Base-by-base conservation (phyloP, 768 basidiomycete genomes). In the Austroboletus eburneus region DNA sequence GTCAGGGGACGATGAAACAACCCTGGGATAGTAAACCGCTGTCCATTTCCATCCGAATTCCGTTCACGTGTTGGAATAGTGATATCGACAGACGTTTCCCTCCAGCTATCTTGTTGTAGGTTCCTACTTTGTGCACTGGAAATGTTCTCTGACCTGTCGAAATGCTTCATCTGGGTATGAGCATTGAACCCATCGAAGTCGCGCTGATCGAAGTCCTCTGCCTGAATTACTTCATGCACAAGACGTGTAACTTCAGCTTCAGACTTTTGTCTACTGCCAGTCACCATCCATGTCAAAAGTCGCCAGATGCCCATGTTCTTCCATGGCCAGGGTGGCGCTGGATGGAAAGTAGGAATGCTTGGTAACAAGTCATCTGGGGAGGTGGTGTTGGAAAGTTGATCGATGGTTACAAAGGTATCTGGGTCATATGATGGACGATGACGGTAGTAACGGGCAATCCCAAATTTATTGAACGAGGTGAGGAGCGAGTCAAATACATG, bases 301-400 rank as follows among this genome's bases (percentile, higher is more conserved):
- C 6, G 23, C 39, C 40, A 50, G 5, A 45, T 33, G 1, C 17
- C 14, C 49, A 56, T 56, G 27, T 43, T 56, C 8, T 6, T 16
- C 52, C 52, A 56, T 4, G 52, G 55, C 54, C 54, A 55, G 48
- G 3, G 24, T 23, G 39, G 24, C 16, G 25, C 5, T 12, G 30
- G 13, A 17, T 12, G 6, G 3, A 4, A 4, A 13, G 8, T 4
- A 17, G 34, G 16, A 5, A 17, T 13, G 9, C 5, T 9, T 33
- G 21, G 4, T 21, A 21, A 21, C 2, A 14, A 0, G 2, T 22
- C 8, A 20, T 2, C 13, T 21, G 20, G 18, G 21, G 10, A 12
- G 8, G 22, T 23, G 8, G 13, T 24, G 13, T 39, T 24, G 13
- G 24, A 25, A 4, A 39, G 39, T 12, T 27, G 24, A 16, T 39